Base-by-base conservation (phyloP, 352 stramenopile species). In the Pythium brachiatum region DNA sequence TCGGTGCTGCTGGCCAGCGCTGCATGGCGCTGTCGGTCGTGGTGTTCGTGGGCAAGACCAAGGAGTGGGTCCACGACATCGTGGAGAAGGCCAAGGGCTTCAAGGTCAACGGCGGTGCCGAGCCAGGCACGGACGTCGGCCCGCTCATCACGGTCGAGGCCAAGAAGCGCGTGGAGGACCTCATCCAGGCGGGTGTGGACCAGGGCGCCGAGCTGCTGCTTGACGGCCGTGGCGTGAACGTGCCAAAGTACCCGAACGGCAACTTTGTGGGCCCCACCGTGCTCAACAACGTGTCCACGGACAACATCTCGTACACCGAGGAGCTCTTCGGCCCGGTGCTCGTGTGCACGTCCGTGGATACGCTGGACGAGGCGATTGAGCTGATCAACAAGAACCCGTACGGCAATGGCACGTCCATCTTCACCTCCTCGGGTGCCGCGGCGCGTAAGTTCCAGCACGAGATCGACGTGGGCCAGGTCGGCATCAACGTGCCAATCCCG, bases 291-390 rank as follows among this genome's bases (percentile, higher is more conserved):
- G 75, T 97, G 31, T 44, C 74, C 39, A 75, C 78, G 3, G 73
- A 91, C 51, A 98, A 98, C 73, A 76, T 90, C 26, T 81, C 89
- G 29, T 98, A 98, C 78, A 82, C 76, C 16, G 88, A 98, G 58
- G 96, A 99, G 78, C 97, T 99, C 51, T 99, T 99, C 75, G 97
- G 90, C n/a, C 97, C 97, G 15, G 97, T 99, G 39, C 72, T 99
- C 25, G 81, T 88, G 34, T 93, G 89, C 75, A 79, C 96, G 32
- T 81, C 79, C 13, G 94, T 96, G 16, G 90, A 98, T 53, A 98
- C 92, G 21, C 77, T 99, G 27, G 95, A 99, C 34, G 96, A 99
- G 63, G 96, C 96, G 15, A 98, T 99, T 25, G 74, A 81, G 54
- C 70, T 99, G 44, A 97, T 98, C 68, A 99, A 99, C 77, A 64